These are phyloP conservation scores for Ciborinia camelliae DNA, from an alignment of 2,329 filamentous ascomycete species.

Conservation along the genomic window DNA sequence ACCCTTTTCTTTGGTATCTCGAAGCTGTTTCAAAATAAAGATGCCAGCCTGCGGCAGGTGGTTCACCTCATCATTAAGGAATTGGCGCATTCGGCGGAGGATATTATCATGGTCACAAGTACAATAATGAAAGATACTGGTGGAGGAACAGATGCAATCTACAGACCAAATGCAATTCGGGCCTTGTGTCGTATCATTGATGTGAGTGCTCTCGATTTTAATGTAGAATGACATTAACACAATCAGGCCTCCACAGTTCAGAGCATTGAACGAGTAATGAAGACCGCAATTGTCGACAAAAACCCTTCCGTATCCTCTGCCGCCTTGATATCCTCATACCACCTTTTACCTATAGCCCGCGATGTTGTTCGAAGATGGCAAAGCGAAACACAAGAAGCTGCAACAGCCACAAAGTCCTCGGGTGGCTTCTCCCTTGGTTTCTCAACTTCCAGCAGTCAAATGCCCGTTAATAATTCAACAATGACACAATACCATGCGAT, in stretches of 20 bases:
- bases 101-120: constrained; percentile 99
- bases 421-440: constrained; percentile 90
- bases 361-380: constrained; percentile 98
- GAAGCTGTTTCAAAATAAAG: constrained; percentile 99
- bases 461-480: constrained; percentile 86
- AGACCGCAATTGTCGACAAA: constrained; percentile 99
- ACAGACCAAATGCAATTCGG: constrained; percentile 92
- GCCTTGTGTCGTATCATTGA: constrained; percentile 96
- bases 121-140: constrained; percentile 99
- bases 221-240: constrained; percentile 29
- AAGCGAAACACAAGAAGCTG: constrained; percentile 96
- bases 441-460: constrained; percentile 69
- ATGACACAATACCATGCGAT: constrained; percentile 99
- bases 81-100: constrained; percentile 88
- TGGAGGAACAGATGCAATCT: constrained; percentile 89
- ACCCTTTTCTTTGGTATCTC: constrained; percentile 98
- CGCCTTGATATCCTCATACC: constrained; percentile 93
- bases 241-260: constrained; percentile 84
- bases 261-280: constrained; percentile 96
- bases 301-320: constrained; percentile 96
- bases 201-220: constrained; percentile 50
- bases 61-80: constrained; percentile 98
- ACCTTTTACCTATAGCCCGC: constrained; percentile 90
- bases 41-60: constrained; percentile 97
- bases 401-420: constrained; percentile 82